Conservation (phyloP, 345 rosid species). For the Hirschfeldia incana region DNA sequence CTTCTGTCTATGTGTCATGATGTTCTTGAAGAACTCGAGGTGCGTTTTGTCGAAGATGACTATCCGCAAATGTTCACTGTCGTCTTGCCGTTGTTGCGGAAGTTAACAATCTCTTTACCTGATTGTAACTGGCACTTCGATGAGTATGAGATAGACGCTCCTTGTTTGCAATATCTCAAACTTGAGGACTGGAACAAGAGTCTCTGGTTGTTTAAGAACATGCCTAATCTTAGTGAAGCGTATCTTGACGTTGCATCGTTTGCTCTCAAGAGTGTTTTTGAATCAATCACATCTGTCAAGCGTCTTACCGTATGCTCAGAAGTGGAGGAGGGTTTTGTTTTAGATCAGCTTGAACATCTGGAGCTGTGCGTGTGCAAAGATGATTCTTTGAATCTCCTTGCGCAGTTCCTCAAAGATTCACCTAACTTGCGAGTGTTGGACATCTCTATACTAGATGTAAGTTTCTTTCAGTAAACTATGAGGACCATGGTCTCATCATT, state of each 20-base stretch:
- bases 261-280: neutral
- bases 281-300: conserved; percentile 1
- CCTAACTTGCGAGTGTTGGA: conserved; percentile 6
- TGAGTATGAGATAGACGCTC: neutral
- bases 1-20: neutral
- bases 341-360: conserved; percentile 4
- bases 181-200: neutral
- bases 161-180: neutral
- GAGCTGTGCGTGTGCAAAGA: neutral
- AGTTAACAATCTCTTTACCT: neutral
- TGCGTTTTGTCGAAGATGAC: neutral
- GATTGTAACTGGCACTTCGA: neutral
- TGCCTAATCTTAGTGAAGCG: neutral
- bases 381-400: neutral
- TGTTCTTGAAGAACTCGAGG: neutral
- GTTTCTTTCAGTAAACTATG: too few species aligned
- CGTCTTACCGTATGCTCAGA: neutral
- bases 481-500: too few species aligned
- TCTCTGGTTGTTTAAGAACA: neutral
- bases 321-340: neutral
- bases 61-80: neutral
- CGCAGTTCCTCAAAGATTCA: neutral
- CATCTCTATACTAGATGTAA: neutral
- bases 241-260: neutral
- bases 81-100: neutral